phyloP scores from a whole-genome alignment of 169 alveolate species.

The Cryptosporidium sp. region DNA sequence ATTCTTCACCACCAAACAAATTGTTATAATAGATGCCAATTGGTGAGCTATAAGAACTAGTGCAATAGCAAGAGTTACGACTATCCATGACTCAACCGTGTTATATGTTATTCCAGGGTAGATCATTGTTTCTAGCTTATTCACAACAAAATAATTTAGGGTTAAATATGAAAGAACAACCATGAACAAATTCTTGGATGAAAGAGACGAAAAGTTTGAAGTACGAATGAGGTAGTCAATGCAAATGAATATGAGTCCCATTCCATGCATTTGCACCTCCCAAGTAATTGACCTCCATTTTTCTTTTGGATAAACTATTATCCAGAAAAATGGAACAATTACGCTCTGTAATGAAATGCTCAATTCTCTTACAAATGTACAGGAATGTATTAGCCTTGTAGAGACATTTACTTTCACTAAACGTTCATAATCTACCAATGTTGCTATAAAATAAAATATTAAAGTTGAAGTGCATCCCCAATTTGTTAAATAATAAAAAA shows the following conservation, averaged over 20 bases:
- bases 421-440: conserved; percentile 52
- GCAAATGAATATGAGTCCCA: conserved; percentile 60
- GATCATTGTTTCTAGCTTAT: conserved; percentile 55
- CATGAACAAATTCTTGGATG: conserved; percentile 27
- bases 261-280: conserved; percentile 73
- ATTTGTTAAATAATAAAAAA: conserved; percentile 65
- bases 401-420: conserved; percentile 35
- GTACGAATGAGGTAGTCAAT: conserved; percentile 50
- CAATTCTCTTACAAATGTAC: conserved; percentile 55
- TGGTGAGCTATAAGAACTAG: conserved; percentile 68
- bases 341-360: conserved; percentile 70
- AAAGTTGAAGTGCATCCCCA: conserved; percentile 72
- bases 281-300: conserved; percentile 58
- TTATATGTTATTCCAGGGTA: conserved; percentile 73
- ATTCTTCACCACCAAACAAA: conserved; percentile 37
- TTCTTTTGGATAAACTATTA: conserved; percentile 72
- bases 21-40: conserved; percentile 42
- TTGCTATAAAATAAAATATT: conserved; percentile 44
- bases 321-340: conserved; percentile 72
- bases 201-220: conserved; percentile 57
- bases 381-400: conserved; percentile 29
- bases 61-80: conserved; percentile 37
- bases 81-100: conserved; percentile 64
- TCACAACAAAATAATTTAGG: conserved; percentile 47
- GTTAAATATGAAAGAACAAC: conserved; percentile 38